Base-by-base conservation (phyloP, 2,329 filamentous ascomycete species). In the Ciborinia camelliae region DNA sequence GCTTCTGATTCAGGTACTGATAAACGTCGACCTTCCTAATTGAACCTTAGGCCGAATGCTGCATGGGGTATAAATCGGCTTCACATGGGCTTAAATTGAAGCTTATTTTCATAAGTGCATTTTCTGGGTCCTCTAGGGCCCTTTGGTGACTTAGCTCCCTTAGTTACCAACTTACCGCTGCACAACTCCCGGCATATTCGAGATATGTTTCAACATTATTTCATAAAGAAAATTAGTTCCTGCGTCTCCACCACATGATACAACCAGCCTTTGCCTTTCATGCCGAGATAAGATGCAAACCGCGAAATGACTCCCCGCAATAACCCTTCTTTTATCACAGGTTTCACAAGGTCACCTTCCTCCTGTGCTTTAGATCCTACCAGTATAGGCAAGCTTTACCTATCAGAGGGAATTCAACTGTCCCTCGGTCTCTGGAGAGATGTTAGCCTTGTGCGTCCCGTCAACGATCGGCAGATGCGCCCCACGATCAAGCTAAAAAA, bases 361-460 rank as follows among this genome's bases (percentile, higher is more conserved):
- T 55, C 32, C 60, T 62, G 23, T 47, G 50, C 32, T 47, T 63
- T 63, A 48, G 37, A 47, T 57, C 32, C 39, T 37, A n/a, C 45
- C 7, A 28, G 30, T 32, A n/a, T 23, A 26, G 23, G 30, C 41
- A 57, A 48, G 20, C 2, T 57, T 26, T 45, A 30, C n/a, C 15
- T 57, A 48, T 63, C 51, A 57, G 30, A 28, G 37, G 18, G 4
- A 15, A 15, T 39, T 43, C 7, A 14, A 37, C 3, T 14, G 37
- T 39, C 30, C 6, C 12, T 39, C 58, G 32, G n/a, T n/a, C n/a
- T n/a, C n/a, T n/a, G n/a, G 30, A 30, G 41, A 35, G 41, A 26
- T 58, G 28, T 23, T 61, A 39, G 32, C 32, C 32, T 61, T 39
- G 58, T 51, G 39, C 30, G 28, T 51, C 26, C n/a, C 10, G 28